Evolutionary conservation across 73 alveolate genomes (phyloP).

Genomic region (Blepharisma stoltei): DNA sequence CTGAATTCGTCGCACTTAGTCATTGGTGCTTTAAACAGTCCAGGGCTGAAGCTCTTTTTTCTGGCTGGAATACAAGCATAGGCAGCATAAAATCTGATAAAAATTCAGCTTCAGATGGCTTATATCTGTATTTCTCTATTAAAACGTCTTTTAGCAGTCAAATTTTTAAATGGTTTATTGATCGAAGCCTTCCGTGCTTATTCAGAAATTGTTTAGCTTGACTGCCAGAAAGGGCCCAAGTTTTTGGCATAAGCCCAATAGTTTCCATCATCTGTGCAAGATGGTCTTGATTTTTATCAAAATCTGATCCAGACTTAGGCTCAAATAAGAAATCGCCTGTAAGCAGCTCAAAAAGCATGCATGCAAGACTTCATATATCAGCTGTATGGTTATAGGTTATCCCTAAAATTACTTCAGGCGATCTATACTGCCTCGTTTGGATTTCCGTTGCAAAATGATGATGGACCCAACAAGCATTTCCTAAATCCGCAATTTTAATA

Average conservation of each 20-base stretch:
- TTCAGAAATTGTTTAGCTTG: conserved; percentile 47
- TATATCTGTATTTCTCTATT: conserved; percentile 62
- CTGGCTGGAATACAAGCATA: conserved; percentile 70
- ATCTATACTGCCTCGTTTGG: conserved; percentile 89
- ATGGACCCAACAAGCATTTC: conserved; percentile 94
- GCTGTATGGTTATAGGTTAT: conserved; percentile 84
- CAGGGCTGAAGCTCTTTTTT: conserved; percentile 77
- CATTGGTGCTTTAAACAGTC: conserved; percentile 77
- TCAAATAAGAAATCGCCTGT: conserved; percentile 96
- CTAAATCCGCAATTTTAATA: conserved; percentile 83
- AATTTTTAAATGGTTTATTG: conserved; percentile 45
- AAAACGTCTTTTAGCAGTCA: conserved; percentile 72
- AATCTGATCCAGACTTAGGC: conserved; percentile 71
- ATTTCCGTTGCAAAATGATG: conserved; percentile 86
- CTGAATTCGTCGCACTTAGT: conserved; percentile 33
- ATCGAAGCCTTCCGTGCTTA: conserved; percentile 45
- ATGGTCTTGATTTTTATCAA: conserved; percentile 73
- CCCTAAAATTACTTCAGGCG: conserved; percentile 92
- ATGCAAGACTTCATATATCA: conserved; percentile 95
- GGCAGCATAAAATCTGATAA: conserved; percentile 71
- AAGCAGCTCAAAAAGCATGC: conserved; percentile 91
- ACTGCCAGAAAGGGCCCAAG: conserved; percentile 58
- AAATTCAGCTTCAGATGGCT: conserved; percentile 71
- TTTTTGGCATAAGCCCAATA: conserved; percentile 68
- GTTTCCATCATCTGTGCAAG: conserved; percentile 77